Conservation (phyloP, 495 filamentous ascomycete genomes). For the Daldinia concentrica region DNA sequence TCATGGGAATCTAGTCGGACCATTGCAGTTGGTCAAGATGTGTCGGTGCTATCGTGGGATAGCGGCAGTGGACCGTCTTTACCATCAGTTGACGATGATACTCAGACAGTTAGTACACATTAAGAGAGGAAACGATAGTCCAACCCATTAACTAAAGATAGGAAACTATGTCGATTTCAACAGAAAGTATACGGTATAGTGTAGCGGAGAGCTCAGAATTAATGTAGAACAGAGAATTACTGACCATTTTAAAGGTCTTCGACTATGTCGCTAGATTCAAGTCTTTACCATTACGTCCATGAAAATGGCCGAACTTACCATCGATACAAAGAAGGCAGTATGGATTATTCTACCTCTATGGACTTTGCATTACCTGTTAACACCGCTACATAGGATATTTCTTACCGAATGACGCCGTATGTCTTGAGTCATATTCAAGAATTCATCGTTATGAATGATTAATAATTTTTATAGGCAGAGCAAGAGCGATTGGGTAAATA, state of each 20-base stretch:
- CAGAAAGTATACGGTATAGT: constrained; percentile 23
- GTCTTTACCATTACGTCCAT: constrained; percentile 47
- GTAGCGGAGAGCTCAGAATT: neutral
- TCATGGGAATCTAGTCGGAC: constrained; percentile 25
- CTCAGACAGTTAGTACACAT: constrained; percentile 24
- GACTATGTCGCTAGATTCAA: constrained; percentile 47
- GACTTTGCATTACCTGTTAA: constrained; percentile 11
- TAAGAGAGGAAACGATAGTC: neutral
- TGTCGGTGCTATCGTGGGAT: constrained; percentile 42
- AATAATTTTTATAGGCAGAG: constrained; percentile 45
- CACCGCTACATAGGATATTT: constrained; percentile 45
- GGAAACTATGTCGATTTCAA: constrained; percentile 24
- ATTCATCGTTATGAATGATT: constrained; percentile 4
- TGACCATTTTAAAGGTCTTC: constrained; percentile 41
- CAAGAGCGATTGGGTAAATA: constrained; percentile 56
- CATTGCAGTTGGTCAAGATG: constrained; percentile 25
- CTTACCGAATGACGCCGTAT: constrained; percentile 52
- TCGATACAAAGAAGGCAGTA: constrained; percentile 47
- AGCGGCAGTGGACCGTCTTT: constrained; percentile 43
- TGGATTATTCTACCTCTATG: neutral
- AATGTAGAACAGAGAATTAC: neutral
- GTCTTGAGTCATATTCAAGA: neutral
- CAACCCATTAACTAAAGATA: neutral
- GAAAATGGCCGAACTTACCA: constrained; percentile 55
- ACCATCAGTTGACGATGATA: constrained; percentile 44